Evolutionary conservation across 2,329 filamentous ascomycete genomes (phyloP).

Genomic region (Aspergillus vadensis): DNA sequence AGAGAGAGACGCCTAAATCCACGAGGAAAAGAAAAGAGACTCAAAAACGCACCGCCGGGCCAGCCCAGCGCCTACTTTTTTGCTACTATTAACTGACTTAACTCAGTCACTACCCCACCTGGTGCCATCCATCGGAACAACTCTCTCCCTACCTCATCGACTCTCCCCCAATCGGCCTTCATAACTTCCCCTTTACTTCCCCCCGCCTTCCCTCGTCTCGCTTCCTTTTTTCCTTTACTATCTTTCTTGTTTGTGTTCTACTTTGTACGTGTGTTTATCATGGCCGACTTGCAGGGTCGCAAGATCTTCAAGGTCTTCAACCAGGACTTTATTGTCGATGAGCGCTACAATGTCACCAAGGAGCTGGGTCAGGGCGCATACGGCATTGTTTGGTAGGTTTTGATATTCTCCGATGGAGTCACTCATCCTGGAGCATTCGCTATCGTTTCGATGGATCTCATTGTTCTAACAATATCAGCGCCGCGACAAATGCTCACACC

Average conservation of each 20-base stretch:
- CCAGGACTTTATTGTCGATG: slow-evolving; percentile 98
- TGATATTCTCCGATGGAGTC: slow-evolving; percentile 1
- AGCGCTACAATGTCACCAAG: slow-evolving; percentile 97
- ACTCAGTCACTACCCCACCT: slow-evolving; percentile 3
- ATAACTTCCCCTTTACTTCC: slow-evolving; percentile 14
- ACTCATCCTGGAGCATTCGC: neutral
- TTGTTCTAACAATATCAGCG: slow-evolving; percentile 55
- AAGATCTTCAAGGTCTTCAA: slow-evolving; percentile 99
- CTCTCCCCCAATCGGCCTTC: neutral
- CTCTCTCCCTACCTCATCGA: slow-evolving; percentile 6
- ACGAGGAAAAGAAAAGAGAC: neutral
- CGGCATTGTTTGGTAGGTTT: slow-evolving; percentile 89
- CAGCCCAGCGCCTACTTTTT: neutral
- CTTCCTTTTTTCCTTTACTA: slow-evolving; percentile 9
- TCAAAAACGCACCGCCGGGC: neutral
- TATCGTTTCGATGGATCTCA: neutral
- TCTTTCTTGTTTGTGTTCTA: slow-evolving; percentile 5
- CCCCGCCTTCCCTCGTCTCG: slow-evolving; percentile 8
- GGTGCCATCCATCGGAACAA: slow-evolving; percentile 10
- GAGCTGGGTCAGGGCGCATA: slow-evolving; percentile 98
- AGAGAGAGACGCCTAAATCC: neutral
- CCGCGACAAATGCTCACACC: slow-evolving; percentile 86
- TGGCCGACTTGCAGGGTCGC: slow-evolving; percentile 67
- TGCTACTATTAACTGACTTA: neutral
- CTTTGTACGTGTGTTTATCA: slow-evolving; percentile 32